These are phyloP conservation scores for Penicillium sp. DNA, from an alignment of 2,329 filamentous ascomycete genomes.

Conservation along the genomic window DNA sequence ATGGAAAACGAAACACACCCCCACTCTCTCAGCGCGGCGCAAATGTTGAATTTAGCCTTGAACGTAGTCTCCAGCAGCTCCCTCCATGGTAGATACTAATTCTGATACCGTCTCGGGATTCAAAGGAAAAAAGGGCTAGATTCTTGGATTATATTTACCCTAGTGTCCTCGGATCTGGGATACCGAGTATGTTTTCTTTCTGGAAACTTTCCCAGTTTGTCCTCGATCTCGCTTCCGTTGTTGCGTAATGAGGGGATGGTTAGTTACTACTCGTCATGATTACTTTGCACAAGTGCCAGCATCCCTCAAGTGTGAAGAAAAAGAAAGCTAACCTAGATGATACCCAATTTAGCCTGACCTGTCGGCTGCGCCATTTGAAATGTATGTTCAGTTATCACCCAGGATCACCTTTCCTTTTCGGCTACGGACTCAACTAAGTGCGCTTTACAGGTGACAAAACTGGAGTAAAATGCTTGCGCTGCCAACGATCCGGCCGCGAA, in stretches of 20 bases:
- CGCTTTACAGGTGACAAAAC: slow-evolving; percentile 40
- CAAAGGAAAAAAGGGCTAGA: neutral
- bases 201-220: slow-evolving; percentile 30
- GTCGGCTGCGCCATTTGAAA: slow-evolving; percentile 45
- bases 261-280: slow-evolving; percentile 23
- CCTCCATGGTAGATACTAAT: slow-evolving; percentile 2
- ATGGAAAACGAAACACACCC: neutral
- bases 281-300: neutral
- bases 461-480: slow-evolving; percentile 40
- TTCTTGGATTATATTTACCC: slow-evolving; percentile 19
- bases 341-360: slow-evolving; percentile 35
- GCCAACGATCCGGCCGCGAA: slow-evolving; percentile 41
- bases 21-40: slow-evolving; percentile 3
- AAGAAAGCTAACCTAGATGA: slow-evolving; percentile 14
- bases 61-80: slow-evolving; percentile 4
- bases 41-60: slow-evolving; percentile 14
- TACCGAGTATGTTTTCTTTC: slow-evolving; percentile 28
- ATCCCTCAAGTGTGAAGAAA: too few relatives aligned
- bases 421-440: slow-evolving; percentile 8
- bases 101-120: neutral
- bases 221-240: slow-evolving; percentile 25
- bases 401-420: neutral
- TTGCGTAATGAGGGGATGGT: slow-evolving; percentile 47
- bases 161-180: slow-evolving; percentile 16
- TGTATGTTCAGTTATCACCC: slow-evolving; percentile 28